Base-by-base conservation (phyloP, 2,329 filamentous ascomycete genomes). In the Bipolaris gigantea region DNA sequence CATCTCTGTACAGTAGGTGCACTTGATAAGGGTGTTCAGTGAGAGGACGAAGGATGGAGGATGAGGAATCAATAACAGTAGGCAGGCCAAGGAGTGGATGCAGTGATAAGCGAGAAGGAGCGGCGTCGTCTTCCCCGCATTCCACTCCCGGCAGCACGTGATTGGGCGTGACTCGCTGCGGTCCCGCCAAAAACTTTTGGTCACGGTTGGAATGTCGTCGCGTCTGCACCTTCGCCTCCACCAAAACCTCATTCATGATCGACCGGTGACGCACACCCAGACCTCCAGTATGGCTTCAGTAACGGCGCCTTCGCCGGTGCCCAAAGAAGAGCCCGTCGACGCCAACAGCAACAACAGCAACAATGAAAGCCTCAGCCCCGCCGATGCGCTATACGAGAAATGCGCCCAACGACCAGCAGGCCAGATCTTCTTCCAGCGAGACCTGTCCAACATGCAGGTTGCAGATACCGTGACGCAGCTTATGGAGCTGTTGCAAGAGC, bases 351-450 rank as follows among this genome's bases (percentile, higher is more conserved):
- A 16, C 52, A 33, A 53, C 40, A 33, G 46, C 23, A 46, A 27
- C n/a, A 57, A 56, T 11, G 58, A 62, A 42, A 53, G 47, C 38
- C 45, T 48, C 48, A 60, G 53, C 45, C 64, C 63, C 56, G 66
- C 63, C 48, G 71, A 75, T 34, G 57, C 63, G 45, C 69, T 75
- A 25, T 75, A 75, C 67, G 67, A 74, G 48, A 72, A 69, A 65
- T 75, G 73, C 64, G 69, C 68, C 30, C 58, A 70, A 48, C 54
- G 64, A 45, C 64, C 67, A 5, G 58, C 69, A 25, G 72, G 67
- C 57, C 73, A 73, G 35, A 61, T 74, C 46, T 75, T 75, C 63
- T 73, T 72, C 61, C 73, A 75, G 64, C 70, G 71, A 56, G 73
- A 75, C 30, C 59, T 75, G 21, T 67, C 67, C 21, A 70, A 69